Evolutionary conservation across 2,329 filamentous ascomycete species (phyloP), one percentile per base, ranked within the genome.

Genomic region (Neoarthrinium moseri): DNA sequence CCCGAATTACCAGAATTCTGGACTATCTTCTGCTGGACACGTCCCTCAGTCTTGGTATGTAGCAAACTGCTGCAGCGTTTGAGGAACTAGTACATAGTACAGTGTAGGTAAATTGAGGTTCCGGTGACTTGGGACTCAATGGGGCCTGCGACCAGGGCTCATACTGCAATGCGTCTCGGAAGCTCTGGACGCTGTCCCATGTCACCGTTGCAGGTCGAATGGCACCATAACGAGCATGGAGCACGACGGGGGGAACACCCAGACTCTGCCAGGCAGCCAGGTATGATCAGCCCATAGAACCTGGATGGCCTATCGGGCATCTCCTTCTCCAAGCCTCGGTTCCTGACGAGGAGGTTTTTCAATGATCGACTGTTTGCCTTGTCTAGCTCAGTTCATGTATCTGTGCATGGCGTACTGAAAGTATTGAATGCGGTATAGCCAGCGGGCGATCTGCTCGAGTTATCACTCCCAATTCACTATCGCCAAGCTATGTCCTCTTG

Each of bases 211-310:
- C 23, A 29, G 24, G n/a, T 40, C 10, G 13, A 40, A 40, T 40
- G 37, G 24, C 37, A 40, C 37, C 37, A 40, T 18, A 26, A 26
- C 24, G 23, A 15, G 12, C 21, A n/a, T n/a, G 37, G 21, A 24
- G 22, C 24, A 24, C 22, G 37, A 29, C 27, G 12, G 37, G 23
- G 22, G 30, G 22, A 26, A 15, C 21, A 13, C 18, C n/a, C 27
- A 26, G 11, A 22, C 35, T 17, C 21, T 20, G 20, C 17, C 32
- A 42, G 17, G 21, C 17, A 33, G 26, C 17, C 20, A 24, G 37
- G 15, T 40, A 40, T 24, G 23, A 40, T 40, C 37, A 40, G 37
- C 37, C 29, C 21, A 40, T 40, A n/a, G n/a, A n/a, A n/a, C n/a
- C n/a, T n/a, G n/a, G n/a, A n/a, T n/a, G n/a, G n/a, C n/a, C n/a